phyloP scores from a whole-genome alignment of 2,329 filamentous ascomycete genomes.

The Curvularia sp. region DNA sequence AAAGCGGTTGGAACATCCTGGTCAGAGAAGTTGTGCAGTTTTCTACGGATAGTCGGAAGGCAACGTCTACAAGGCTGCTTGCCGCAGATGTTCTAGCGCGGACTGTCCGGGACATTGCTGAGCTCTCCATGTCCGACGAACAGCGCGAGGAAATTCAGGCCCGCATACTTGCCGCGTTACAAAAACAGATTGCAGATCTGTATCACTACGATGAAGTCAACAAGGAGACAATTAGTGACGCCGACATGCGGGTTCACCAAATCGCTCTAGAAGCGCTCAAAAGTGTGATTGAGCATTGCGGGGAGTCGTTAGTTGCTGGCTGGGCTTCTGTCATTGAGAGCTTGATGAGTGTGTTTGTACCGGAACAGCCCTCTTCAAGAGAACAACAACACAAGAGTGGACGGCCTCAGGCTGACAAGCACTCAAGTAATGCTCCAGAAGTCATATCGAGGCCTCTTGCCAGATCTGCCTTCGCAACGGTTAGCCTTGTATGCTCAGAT shows the following conservation, averaged over 20 bases:
- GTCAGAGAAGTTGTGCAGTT: constrained; percentile 62
- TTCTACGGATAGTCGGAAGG: constrained; percentile 50
- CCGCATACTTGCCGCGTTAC: constrained; percentile 73
- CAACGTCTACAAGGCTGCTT: constrained; percentile 56
- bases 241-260: constrained; percentile 81
- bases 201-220: constrained; percentile 59
- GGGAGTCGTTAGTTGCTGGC: constrained; percentile 80
- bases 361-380: not conserved
- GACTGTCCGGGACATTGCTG: constrained; percentile 56
- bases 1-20: constrained; percentile 79
- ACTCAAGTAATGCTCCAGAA: constrained; percentile 21
- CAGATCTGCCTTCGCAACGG: constrained; percentile 83
- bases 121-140: constrained; percentile 60
- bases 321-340: constrained; percentile 89
- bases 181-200: constrained; percentile 66
- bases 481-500: constrained; percentile 93
- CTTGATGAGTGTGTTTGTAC: constrained; percentile 77
- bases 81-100: constrained; percentile 60
- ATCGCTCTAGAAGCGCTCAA: constrained; percentile 81
- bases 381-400: not conserved
- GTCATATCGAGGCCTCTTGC: constrained; percentile 75
- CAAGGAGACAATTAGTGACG: constrained; percentile 65
- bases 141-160: constrained; percentile 66
- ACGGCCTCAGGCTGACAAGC: not conserved
- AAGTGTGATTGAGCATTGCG: constrained; percentile 83